A percentile compares a stretch with the other conserved stretches of the same genome.
Conservation (phyloP, 345 rosid genomes). For the Cardamine chenopodiifolia region DNA sequence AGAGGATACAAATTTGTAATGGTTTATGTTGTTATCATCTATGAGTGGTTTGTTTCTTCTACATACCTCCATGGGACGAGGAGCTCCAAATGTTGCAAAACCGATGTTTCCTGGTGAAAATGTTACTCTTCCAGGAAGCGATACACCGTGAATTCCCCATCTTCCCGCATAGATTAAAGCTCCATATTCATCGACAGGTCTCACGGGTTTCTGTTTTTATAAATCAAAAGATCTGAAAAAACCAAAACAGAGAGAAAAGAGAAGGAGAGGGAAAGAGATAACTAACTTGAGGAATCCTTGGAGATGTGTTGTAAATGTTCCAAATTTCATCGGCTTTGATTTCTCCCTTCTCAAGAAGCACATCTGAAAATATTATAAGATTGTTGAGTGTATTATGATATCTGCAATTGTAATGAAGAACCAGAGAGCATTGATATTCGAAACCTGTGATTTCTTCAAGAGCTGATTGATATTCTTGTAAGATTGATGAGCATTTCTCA, state of each 20-base stretch:
- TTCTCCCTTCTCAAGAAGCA: conserved; percentile 73
- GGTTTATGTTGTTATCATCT: background rate
- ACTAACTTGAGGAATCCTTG: conserved; percentile 75
- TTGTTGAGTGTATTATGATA: background rate
- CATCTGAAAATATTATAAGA: conserved; percentile 54
- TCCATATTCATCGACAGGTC: conserved; percentile 81
- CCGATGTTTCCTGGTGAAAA: conserved; percentile 96
- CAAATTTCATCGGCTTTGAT: conserved; percentile 83
- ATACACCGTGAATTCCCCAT: conserved; percentile 87
- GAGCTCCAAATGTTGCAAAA: conserved; percentile 89
- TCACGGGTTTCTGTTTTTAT: conserved; percentile 60
- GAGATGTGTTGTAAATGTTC: conserved; percentile 71
- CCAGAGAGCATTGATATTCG: background rate
- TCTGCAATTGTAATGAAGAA: background rate
- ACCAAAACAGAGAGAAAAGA: background rate
- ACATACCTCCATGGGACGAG: conserved; percentile 81
- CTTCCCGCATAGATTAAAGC: conserved; percentile 88
- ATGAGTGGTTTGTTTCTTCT: conserved; percentile 17
- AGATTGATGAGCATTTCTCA: conserved; percentile 77
- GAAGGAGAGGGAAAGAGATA: background rate
- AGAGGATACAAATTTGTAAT: background rate
- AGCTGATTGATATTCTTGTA: conserved; percentile 83
- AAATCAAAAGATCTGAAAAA: background rate
- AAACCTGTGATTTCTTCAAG: conserved; percentile 91
- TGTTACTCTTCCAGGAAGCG: conserved; percentile 93